Conservation (phyloP, 176 grass and related monocot species). For the Raddia distichophylla region DNA sequence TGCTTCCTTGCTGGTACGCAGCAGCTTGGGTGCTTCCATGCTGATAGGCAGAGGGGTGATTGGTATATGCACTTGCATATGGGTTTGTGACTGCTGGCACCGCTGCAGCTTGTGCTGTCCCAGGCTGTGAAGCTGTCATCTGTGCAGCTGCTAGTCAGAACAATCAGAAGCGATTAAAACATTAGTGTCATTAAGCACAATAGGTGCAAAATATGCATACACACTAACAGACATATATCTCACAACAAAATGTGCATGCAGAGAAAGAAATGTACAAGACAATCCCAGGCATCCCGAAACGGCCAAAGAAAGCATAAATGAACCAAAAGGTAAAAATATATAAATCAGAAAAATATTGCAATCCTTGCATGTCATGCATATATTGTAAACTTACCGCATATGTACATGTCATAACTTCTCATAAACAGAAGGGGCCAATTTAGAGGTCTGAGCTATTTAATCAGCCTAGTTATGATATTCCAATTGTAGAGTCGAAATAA, state of each 20-base stretch:
- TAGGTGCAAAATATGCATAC: background rate
- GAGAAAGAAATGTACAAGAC: constrained; percentile 6
- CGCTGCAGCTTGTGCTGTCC: constrained; percentile 43
- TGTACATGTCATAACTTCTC: background rate
- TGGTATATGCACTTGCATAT: constrained; percentile 55
- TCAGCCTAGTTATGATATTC: constrained; percentile 11
- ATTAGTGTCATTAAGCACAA: constrained; percentile 36
- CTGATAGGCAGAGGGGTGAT: constrained; percentile 47
- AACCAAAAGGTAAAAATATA: background rate
- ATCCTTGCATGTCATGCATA: background rate
- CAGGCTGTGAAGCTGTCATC: constrained; percentile 44
- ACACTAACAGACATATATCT: background rate
- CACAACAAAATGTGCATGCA: background rate
- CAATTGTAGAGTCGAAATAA: background rate
- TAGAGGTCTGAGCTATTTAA: background rate
- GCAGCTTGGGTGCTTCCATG: constrained; percentile 25
- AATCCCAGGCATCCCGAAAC: background rate
- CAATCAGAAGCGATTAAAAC: constrained; percentile 20
- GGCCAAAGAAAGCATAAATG: background rate
- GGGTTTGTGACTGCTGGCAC: constrained; percentile 44
- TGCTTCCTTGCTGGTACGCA: constrained; percentile 37
- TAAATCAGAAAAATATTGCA: background rate
- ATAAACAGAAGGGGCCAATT: background rate
- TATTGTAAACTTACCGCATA: background rate
- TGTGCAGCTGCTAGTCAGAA: constrained; percentile 34